Conservation (phyloP, 768 basidiomycete species). For the Phlegmacium glaucopus region DNA sequence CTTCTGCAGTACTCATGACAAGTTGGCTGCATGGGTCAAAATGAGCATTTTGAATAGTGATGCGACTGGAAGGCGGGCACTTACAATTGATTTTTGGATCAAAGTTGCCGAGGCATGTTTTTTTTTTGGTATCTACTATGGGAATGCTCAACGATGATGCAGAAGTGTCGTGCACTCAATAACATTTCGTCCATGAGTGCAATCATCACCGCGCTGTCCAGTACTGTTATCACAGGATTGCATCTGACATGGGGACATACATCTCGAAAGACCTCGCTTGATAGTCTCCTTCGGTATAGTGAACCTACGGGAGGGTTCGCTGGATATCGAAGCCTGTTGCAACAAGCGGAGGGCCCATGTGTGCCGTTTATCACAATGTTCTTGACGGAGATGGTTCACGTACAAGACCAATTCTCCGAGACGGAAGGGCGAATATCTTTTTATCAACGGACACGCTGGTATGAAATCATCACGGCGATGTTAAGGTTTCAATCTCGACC, state of each 20-base stretch:
- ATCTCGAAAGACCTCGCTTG: slow-evolving; percentile 45
- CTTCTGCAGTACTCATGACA: slow-evolving; percentile 61
- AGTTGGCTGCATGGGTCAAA: slow-evolving; percentile 66
- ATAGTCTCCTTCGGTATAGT: slow-evolving; percentile 49
- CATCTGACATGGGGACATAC: slow-evolving; percentile 69
- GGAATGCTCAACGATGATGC: not conserved
- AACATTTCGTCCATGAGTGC: slow-evolving; percentile 71
- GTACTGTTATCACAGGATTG: slow-evolving; percentile 52
- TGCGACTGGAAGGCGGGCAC: slow-evolving; percentile 48
- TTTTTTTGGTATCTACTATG: not conserved
- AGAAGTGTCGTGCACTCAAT: slow-evolving; percentile 64
- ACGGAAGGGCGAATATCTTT: slow-evolving; percentile 44
- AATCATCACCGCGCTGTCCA: slow-evolving; percentile 60
- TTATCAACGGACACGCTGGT: slow-evolving; percentile 52
- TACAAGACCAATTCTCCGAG: slow-evolving; percentile 45
- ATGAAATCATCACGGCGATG: slow-evolving; percentile 51
- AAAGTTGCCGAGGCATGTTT: slow-evolving; percentile 68
- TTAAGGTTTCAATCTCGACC: slow-evolving; percentile 52
- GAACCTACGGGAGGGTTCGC: slow-evolving; percentile 58
- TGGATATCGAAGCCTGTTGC: slow-evolving; percentile 48
- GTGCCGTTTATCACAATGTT: slow-evolving; percentile 69
- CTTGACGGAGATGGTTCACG: slow-evolving; percentile 56
- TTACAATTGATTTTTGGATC: slow-evolving; percentile 71
- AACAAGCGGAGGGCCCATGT: slow-evolving; percentile 51
- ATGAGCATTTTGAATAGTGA: slow-evolving; percentile 53